Conservation (phyloP, 2,329 filamentous ascomycete species). For the Bisporella sp. region DNA sequence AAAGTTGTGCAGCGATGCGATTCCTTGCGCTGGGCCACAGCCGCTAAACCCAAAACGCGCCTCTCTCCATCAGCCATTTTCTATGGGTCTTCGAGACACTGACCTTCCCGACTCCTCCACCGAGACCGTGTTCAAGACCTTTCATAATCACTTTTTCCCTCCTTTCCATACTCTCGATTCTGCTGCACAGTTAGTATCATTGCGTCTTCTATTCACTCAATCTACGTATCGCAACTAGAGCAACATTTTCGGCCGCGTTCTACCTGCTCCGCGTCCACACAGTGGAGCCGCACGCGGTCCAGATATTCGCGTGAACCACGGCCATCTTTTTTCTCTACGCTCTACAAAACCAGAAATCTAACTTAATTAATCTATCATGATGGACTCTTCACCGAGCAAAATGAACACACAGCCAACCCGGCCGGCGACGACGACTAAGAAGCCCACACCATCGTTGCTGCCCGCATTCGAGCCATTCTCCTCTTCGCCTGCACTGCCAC, state of each 20-base stretch:
- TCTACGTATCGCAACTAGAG: not conserved
- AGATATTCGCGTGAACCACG: constrained; percentile 14
- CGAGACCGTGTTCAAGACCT: constrained; percentile 22
- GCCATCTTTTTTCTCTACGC: not conserved
- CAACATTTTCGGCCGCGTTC: not conserved
- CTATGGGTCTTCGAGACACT: not conserved
- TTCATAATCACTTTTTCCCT: constrained; percentile 9
- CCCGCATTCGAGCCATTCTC: constrained; percentile 74
- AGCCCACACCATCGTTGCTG: constrained; percentile 60
- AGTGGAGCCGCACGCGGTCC: constrained; percentile 1
- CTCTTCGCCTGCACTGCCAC: constrained; percentile 68
- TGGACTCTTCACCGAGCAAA: constrained; percentile 29
- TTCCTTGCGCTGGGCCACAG: not conserved
- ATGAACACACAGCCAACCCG: constrained; percentile 21
- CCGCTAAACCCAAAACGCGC: constrained; percentile 2
- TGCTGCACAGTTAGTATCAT: not conserved
- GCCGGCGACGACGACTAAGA: constrained; percentile 41
- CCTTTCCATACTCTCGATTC: constrained; percentile 5
- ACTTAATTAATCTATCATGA: constrained; percentile 21
- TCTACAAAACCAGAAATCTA: not conserved
- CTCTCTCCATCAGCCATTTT: constrained; percentile 6
- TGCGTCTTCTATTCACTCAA: constrained; percentile 2
- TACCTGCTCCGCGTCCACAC: not conserved
- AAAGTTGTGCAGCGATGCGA: not conserved
- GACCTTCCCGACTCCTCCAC: constrained; percentile 9